Evolutionary conservation across 106 monocot genomes (phyloP), one percentile per base, ranked within the genome.

Genomic region (Allium sativum): DNA sequence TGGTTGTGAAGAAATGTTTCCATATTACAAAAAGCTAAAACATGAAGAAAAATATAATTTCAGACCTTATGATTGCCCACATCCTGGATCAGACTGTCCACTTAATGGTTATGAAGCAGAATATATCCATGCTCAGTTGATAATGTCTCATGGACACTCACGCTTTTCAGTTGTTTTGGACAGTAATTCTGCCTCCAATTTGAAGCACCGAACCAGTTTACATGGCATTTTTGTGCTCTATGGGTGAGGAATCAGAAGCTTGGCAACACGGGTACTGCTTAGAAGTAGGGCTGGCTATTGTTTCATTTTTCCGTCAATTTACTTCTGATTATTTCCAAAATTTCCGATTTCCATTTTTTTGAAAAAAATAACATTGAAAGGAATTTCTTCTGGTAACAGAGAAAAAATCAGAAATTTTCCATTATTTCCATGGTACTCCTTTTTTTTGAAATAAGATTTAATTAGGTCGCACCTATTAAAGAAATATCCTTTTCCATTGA

Each of bases 131-230:
- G 78, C 64, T 78, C 78, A 16, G 72, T 73, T 18, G 72, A 78
- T 50, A 73, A 68, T 68, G 62, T 68, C 8, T 63, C 78, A 45
- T 78, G 78, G 78, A 78, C 78, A 6, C 52, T 78, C 52, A 78
- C 78, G n/a, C n/a, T n/a, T n/a, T 78, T 78, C 68, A 73, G 53
- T 56, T 78, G 72, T 53, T 78, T 73, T 11, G 68, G 68, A 21
- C 68, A 73, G 43, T 73, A 73, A 45, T 78, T 78, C 68, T 78
- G 78, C 13, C 73, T 78, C 6, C 78, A 78, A 40, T 78, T 78
- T 20, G 78, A 78, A 57, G 78, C 78, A 41, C 48, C 0, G 68
- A 63, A 15, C 78, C 78, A 10, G 68, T 73, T 18, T 78, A 78
- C 52, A 78, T 78, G 68, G 72, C 78, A 10, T 78, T 78, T 58